Base-by-base conservation (phyloP, 768 basidiomycete species). In the Gymnopilus dilepis region DNA sequence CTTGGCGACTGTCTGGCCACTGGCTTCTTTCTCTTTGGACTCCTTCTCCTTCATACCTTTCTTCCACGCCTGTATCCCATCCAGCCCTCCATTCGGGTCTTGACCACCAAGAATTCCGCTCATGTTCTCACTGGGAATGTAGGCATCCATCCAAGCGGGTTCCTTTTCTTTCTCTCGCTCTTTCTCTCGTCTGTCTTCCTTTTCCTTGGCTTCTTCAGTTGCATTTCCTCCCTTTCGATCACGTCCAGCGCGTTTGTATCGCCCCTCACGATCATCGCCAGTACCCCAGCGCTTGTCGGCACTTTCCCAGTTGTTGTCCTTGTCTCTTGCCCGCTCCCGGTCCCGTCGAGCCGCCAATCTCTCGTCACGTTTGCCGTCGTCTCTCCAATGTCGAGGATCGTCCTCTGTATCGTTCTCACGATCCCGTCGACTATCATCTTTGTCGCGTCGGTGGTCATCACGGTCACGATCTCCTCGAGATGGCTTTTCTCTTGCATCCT, bases 61-160 rank as follows among this genome's bases (percentile, higher is more conserved):
- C 80, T 93, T 95, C 86, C 92, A 94, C 2, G 88, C 91, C 68
- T 95, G 92, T 31, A 95, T 92, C 34, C 90, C 86, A 71, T 94
- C 92, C 24, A 92, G 77, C 69, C 90, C 89, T 19, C 90, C 92
- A 50, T 84, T 82, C 26, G 75, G 73, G 31, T 77, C 77, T 61
- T 84, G 83, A 7, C 84, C 84, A 17, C 90, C 89, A 56, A 91
- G 78, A 56, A 91, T 86, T 13, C 88, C 90, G 48, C 79, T 76
- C 31, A 76, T 77, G 17, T 85, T 72, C 22, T 81, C 81, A 53
- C 76, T 81, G 12, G 92, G 91, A 62, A 93, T 82, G 70, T 92
- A 93, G 19, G 90, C 87, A 65, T 94, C 93, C 92, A 95, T 95
- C 92, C 92, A 95, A 17, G 92, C 92, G 22, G 92, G 93, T 70